Conservation (phyloP, 2,329 filamentous ascomycete genomes). For the Drechslera avenae region DNA sequence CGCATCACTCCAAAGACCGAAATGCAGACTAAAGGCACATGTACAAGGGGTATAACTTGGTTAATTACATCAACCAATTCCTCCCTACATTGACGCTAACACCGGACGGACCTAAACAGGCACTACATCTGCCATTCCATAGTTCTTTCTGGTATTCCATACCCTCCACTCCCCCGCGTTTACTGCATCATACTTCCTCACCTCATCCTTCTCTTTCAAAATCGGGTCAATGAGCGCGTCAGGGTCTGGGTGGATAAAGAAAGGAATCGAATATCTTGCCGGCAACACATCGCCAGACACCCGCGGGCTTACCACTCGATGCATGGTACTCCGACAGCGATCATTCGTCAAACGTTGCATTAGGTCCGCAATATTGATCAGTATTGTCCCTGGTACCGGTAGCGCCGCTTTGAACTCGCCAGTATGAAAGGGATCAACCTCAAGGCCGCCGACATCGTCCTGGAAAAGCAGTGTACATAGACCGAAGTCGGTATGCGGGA, state of each 20-base stretch:
- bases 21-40: too few relatives aligned
- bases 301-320: conserved; percentile 44
- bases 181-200: conserved; percentile 47
- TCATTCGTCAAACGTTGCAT: conserved; percentile 35
- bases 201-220: conserved; percentile 36
- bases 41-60: too few relatives aligned
- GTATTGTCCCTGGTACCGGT: conserved; percentile 28
- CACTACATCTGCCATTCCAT: conserved; percentile 7
- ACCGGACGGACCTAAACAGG: neutral
- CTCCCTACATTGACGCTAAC: too few relatives aligned
- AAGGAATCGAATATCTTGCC: conserved; percentile 47
- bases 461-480: conserved; percentile 49
- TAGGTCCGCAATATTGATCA: conserved; percentile 36
- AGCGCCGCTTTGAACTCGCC: conserved; percentile 33
- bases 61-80: too few relatives aligned
- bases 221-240: conserved; percentile 45
- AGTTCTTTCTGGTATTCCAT: conserved; percentile 42
- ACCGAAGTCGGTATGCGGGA: conserved; percentile 42
- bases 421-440: conserved; percentile 39
- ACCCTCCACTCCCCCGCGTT: conserved; percentile 44
- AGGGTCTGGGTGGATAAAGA: conserved; percentile 47
- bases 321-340: conserved; percentile 44
- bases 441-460: conserved; percentile 46
- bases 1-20: too few relatives aligned
- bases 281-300: conserved; percentile 32